A percentile compares a stretch with the other conserved stretches of the same genome.
phyloP scores from a whole-genome alignment of 2,329 filamentous ascomycete species.

The Rhinocladiella mackenziei region DNA sequence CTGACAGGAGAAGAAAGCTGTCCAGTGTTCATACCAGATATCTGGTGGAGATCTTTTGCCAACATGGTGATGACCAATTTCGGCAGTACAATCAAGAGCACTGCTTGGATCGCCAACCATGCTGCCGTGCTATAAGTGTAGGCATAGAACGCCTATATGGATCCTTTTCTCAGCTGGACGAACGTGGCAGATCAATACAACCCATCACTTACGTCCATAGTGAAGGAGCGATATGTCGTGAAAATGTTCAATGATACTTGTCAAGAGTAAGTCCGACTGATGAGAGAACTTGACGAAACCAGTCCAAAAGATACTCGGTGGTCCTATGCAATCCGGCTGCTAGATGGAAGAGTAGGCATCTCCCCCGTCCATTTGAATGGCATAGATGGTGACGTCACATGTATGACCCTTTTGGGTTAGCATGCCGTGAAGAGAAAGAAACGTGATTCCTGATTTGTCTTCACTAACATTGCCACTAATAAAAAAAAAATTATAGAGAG shows the following conservation, averaged over 20 bases:
- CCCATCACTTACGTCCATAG: conserved; percentile 16
- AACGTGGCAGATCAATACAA: neutral
- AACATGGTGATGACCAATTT: conserved; percentile 59
- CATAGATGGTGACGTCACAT: too few relatives aligned
- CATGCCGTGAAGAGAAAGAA: too few relatives aligned
- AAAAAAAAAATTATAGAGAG: too few relatives aligned
- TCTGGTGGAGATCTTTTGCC: conserved; percentile 53
- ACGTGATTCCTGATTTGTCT: too few relatives aligned
- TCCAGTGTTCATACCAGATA: conserved; percentile 46
- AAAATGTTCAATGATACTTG: conserved; percentile 1
- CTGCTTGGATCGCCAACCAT: conserved; percentile 44
- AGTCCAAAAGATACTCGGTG: too few relatives aligned
- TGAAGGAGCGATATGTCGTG: neutral
- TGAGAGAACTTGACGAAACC: too few relatives aligned
- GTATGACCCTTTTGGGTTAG: too few relatives aligned
- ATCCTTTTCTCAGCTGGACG: neutral
- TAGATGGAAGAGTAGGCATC: too few relatives aligned
- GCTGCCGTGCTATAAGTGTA: conserved; percentile 44
- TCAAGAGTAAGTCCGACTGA: neutral
- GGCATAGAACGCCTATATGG: conserved; percentile 41
- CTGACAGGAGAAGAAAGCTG: too few relatives aligned
- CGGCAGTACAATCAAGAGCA: conserved; percentile 57
- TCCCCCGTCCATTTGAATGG: too few relatives aligned
- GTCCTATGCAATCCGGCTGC: too few relatives aligned
- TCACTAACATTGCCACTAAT: too few relatives aligned